These are phyloP conservation scores for Stagonosporopsis chrysanthemi DNA, from an alignment of 2,329 filamentous ascomycete genomes.

Conservation along the genomic window DNA sequence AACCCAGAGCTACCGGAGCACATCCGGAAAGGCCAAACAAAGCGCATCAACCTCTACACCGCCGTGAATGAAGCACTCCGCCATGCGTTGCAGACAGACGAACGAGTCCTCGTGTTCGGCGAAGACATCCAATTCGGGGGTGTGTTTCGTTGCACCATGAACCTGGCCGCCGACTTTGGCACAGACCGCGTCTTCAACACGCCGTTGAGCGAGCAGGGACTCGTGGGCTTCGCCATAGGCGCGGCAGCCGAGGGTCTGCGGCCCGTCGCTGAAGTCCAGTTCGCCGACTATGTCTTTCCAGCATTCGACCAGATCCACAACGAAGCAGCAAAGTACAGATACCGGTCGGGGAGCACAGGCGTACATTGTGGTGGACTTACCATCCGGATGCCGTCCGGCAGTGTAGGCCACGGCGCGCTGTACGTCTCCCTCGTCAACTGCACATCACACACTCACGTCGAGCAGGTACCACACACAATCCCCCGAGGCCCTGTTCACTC, in stretches of 20 bases:
- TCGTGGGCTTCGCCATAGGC: constrained; percentile 92
- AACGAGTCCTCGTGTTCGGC: constrained; percentile 88
- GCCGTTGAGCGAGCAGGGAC: constrained; percentile 90
- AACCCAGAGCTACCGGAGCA: constrained; percentile 75
- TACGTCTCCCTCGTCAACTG: constrained; percentile 45
- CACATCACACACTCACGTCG: constrained; percentile 3
- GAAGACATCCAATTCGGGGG: constrained; percentile 98
- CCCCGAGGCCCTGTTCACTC: constrained; percentile 86
- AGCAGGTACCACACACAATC: constrained; percentile 82
- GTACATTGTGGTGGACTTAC: constrained; percentile 75
- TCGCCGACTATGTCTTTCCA: constrained; percentile 92
- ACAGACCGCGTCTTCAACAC: constrained; percentile 94
- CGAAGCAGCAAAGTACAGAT: constrained; percentile 88
- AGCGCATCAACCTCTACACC: constrained; percentile 92
- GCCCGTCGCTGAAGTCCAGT: constrained; percentile 93
- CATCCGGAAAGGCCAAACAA: constrained; percentile 72
- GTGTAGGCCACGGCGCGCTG: constrained; percentile 86
- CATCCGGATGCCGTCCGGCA: constrained; percentile 88
- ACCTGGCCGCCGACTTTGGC: constrained; percentile 86
- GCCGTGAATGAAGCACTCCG: constrained; percentile 90
- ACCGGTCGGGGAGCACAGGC: constrained; percentile 68
- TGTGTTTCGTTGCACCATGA: constrained; percentile 94
- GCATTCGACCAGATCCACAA: constrained; percentile 95
- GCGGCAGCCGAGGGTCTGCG: constrained; percentile 90
- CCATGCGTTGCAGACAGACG: constrained; percentile 81